Evolutionary conservation across 176 grass and related monocot genomes (phyloP).

Genomic region (Oryza punctata): DNA sequence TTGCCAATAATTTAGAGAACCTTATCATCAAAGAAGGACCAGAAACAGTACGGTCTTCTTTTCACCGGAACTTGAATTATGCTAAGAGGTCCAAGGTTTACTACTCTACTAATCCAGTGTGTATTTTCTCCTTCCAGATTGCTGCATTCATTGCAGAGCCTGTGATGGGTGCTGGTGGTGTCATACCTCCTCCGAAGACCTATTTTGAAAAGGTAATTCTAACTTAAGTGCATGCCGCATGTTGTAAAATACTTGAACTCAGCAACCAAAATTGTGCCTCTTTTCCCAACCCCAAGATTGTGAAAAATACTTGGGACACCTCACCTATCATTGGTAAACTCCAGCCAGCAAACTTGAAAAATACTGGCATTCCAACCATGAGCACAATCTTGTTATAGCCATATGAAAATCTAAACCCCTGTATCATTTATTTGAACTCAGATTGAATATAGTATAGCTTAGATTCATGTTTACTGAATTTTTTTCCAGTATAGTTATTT

Average conservation of each 20-base stretch:
- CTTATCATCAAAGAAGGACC: conserved; percentile 99
- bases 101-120: conserved; percentile 19
- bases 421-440: not conserved
- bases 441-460: not conserved
- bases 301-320: not conserved
- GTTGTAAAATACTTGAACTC: not conserved
- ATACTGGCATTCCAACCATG: not conserved
- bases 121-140: conserved; percentile 53
- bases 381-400: conserved; percentile 21
- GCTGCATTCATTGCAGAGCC: conserved; percentile 94
- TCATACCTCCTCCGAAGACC: conserved; percentile 86
- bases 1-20: conserved; percentile 92
- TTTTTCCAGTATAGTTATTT: not conserved
- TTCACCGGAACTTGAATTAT: conserved; percentile 26
- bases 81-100: conserved; percentile 8
- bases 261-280: not conserved
- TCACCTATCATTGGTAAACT: not conserved
- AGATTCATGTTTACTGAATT: not conserved
- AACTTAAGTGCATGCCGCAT: not conserved
- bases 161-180: conserved; percentile 98
- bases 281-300: not conserved
- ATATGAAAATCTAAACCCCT: conserved; percentile 6
- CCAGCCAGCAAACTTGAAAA: not conserved
- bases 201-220: conserved; percentile 93
- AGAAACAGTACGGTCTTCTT: conserved; percentile 69